Base-by-base conservation (phyloP, 257 asterid species). In the Lycium barbarum region DNA sequence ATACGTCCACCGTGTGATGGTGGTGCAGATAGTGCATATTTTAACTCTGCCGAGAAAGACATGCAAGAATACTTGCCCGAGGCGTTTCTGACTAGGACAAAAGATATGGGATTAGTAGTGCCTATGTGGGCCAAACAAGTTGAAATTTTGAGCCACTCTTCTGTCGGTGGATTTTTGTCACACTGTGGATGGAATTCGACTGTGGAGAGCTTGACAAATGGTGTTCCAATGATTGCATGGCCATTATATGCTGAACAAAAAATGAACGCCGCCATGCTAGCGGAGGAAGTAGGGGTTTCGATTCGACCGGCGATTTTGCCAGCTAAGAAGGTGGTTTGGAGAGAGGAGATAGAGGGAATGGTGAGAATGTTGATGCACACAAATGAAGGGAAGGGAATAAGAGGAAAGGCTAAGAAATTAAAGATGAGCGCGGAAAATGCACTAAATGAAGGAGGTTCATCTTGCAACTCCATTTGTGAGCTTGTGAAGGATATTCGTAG, bases 221-320 rank as follows among this genome's bases (percentile, higher is more conserved):
- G 47, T 0, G 49, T 68, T 35, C 76, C 76, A 4, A 68, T 68
- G n/a, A 68, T 68, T 35, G 49, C 76, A 33, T 68, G 76, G 76
- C 76, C 76, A 15, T 40, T 68, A 26, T 68, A 68, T 40, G 49
- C 49, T 14, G 76, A 68, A n/a, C 76, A 68, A 40, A 68, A 68
- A 17, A 68, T 68, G 76, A 68, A 68, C 76, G 76, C 76, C 1
- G 49, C 76, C 76, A 13, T 68, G 76, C 18, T 68, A n/a, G 3
- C 76, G n/a, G 76, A 68, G 47, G 76, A 68, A 18, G 17, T 68
- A 5, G 76, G 76, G 47, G 76, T 68, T 47, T 49, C 76, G 49
- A 40, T 68, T 15, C 17, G 20, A 18, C 76, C 76, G 76, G 76
- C n/a, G n/a, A 9, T 12, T 5, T 26, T 40, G 49, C 76, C 76